Conservation (phyloP, 2,329 filamentous ascomycete species). For the Neospermospora avenae region DNA sequence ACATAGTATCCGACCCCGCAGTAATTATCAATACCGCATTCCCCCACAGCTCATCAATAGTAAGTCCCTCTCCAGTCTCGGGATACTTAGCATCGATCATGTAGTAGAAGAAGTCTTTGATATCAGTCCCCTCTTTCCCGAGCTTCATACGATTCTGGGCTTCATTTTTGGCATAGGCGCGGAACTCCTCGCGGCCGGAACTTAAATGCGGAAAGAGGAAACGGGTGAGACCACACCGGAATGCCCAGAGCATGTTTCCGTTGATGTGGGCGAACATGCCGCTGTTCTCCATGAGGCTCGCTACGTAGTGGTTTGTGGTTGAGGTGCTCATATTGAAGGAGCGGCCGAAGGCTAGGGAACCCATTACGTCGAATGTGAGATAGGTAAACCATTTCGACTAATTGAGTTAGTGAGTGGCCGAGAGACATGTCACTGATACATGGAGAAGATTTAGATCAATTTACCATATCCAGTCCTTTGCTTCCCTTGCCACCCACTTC, state of each 20-base stretch:
- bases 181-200: background rate
- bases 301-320: background rate
- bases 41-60: slow-evolving; percentile 33
- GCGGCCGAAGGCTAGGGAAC: slow-evolving; percentile 45
- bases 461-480: background rate
- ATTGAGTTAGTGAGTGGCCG: background rate
- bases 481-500: background rate
- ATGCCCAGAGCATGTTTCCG: background rate
- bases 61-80: slow-evolving; percentile 52
- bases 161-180: background rate
- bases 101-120: slow-evolving; percentile 59
- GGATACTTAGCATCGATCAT: slow-evolving; percentile 68
- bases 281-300: background rate
- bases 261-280: background rate
- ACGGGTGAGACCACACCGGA: background rate
- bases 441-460: background rate
- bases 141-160: background rate
- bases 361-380: slow-evolving; percentile 36
- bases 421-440: background rate
- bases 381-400: slow-evolving; percentile 6
- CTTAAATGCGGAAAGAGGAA: background rate
- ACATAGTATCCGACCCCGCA: slow-evolving; percentile 39
- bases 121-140: background rate
- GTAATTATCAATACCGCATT: slow-evolving; percentile 20
- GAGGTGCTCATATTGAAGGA: slow-evolving; percentile 41